Evolutionary conservation across 2,329 filamentous ascomycete genomes (phyloP).

Genomic region (Cadophora luteo-olivacea): DNA sequence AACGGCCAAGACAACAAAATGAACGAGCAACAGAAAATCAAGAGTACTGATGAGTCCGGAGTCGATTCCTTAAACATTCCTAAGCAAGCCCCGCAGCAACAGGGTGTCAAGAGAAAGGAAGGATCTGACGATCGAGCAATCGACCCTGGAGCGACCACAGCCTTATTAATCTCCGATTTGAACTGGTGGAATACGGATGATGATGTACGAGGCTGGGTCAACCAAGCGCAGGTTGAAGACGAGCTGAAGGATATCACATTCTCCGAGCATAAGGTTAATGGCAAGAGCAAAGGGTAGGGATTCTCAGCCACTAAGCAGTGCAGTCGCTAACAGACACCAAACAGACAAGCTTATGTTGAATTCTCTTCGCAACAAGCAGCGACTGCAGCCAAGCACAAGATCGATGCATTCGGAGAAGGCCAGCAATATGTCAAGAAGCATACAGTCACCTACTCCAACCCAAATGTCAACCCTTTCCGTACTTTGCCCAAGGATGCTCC

Average conservation of each 20-base stretch:
- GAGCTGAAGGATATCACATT: slow-evolving; percentile 94
- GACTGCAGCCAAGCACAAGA: slow-evolving; percentile 81
- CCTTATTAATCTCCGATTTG: slow-evolving; percentile 86
- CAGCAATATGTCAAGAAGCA: slow-evolving; percentile 67
- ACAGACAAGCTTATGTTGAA: slow-evolving; percentile 79
- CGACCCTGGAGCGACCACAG: slow-evolving; percentile 67
- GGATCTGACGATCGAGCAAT: slow-evolving; percentile 64
- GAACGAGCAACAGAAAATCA: slow-evolving; percentile 50
- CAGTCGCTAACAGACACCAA: slow-evolving; percentile 23
- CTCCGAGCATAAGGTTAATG: slow-evolving; percentile 98
- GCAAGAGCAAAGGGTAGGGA: slow-evolving; percentile 94
- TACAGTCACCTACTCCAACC: slow-evolving; percentile 75
- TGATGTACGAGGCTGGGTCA: slow-evolving; percentile 87
- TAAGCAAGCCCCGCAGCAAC: slow-evolving; percentile 51
- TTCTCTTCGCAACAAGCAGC: slow-evolving; percentile 84
- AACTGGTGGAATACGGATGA: slow-evolving; percentile 98
- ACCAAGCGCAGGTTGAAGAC: slow-evolving; percentile 78
- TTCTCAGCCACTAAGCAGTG: background rate
- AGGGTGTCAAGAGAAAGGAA: slow-evolving; percentile 67
- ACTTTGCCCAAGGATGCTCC: slow-evolving; percentile 90
- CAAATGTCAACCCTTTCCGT: slow-evolving; percentile 84
- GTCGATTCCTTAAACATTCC: slow-evolving; percentile 45
- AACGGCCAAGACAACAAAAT: slow-evolving; percentile 45
- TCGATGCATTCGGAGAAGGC: slow-evolving; percentile 68
- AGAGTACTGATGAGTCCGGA: slow-evolving; percentile 49